A percentile compares a stretch with the other conserved stretches of the same genome.
Conservation (phyloP, 345 rosid species). For the Dipteronia sinensis region DNA sequence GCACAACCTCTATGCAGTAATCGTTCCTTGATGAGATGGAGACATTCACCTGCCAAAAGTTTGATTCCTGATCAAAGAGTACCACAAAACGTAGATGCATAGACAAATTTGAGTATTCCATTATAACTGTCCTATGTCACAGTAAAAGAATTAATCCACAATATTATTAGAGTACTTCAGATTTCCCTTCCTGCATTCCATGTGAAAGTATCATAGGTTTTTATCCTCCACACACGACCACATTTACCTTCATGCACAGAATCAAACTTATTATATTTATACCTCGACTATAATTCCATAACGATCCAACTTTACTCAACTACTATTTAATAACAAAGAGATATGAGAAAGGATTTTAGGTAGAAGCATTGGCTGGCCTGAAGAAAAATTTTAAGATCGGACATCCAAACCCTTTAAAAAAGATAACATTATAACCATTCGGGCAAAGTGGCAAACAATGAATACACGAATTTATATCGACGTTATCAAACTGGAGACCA, state of each 20-base stretch:
- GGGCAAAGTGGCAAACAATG: too few species aligned
- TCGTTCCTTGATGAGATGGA: constrained; percentile 68
- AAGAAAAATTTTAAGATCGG: too few species aligned
- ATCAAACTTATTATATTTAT: too few species aligned
- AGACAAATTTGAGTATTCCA: neutral
- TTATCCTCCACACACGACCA: neutral
- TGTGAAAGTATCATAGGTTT: neutral
- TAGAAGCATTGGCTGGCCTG: too few species aligned
- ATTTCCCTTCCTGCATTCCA: neutral
- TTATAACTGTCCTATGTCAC: neutral
- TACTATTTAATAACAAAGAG: neutral
- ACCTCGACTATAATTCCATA: too few species aligned
- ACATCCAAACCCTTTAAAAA: too few species aligned
- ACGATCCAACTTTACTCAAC: neutral
- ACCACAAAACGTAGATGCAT: neutral
- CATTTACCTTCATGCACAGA: neutral
- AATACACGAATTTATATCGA: too few species aligned
- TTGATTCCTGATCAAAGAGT: constrained; percentile 14
- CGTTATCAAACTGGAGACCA: too few species aligned
- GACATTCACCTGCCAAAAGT: constrained; percentile 64
- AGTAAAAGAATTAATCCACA: neutral
- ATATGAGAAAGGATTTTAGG: neutral
- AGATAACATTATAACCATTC: too few species aligned
- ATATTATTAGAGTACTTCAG: neutral
- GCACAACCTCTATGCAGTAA: constrained; percentile 80